These are phyloP conservation scores for Phytophthora fragariae DNA, from an alignment of 352 stramenopile genomes.

Conservation along the genomic window DNA sequence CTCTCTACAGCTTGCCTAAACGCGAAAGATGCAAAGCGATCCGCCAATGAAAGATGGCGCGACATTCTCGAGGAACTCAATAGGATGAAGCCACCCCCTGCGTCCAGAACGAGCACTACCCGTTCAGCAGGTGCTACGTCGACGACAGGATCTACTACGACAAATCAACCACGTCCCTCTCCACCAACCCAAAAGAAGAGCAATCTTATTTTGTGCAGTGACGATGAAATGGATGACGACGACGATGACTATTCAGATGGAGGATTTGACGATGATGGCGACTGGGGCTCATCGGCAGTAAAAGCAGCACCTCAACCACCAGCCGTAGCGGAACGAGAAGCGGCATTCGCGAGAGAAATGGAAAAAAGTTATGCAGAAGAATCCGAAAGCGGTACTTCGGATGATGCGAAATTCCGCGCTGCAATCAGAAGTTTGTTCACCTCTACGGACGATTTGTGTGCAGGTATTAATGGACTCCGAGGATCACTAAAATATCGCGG, in stretches of 20 bases:
- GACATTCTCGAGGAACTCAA: slow-evolving; percentile 64
- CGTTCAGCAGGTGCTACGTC: slow-evolving; percentile 1
- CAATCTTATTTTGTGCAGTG: slow-evolving; percentile 69
- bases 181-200: slow-evolving; percentile 19
- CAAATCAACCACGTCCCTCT: slow-evolving; percentile 7
- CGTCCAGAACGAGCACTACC: slow-evolving; percentile 16
- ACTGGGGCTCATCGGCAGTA: slow-evolving; percentile 42
- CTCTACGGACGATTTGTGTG: slow-evolving; percentile 64
- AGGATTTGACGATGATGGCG: slow-evolving; percentile 41
- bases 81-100: slow-evolving; percentile 24
- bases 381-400: slow-evolving; percentile 47
- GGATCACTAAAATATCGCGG: slow-evolving; percentile 70
- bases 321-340: slow-evolving; percentile 13
- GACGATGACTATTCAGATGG: slow-evolving; percentile 63
- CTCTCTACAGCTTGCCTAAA: slow-evolving; percentile 72
- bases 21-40: slow-evolving; percentile 77
- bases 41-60: slow-evolving; percentile 74
- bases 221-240: slow-evolving; percentile 67
- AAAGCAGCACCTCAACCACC: slow-evolving; percentile 29
- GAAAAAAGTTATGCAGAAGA: slow-evolving; percentile 54
- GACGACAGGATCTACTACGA: slow-evolving; percentile 10
- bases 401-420: slow-evolving; percentile 72
- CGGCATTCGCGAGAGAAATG: slow-evolving; percentile 47
- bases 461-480: slow-evolving; percentile 60
- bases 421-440: slow-evolving; percentile 84